These are phyloP conservation scores for Clohesyomyces aquaticus DNA, from an alignment of 495 filamentous ascomycete genomes.

Conservation along the genomic window DNA sequence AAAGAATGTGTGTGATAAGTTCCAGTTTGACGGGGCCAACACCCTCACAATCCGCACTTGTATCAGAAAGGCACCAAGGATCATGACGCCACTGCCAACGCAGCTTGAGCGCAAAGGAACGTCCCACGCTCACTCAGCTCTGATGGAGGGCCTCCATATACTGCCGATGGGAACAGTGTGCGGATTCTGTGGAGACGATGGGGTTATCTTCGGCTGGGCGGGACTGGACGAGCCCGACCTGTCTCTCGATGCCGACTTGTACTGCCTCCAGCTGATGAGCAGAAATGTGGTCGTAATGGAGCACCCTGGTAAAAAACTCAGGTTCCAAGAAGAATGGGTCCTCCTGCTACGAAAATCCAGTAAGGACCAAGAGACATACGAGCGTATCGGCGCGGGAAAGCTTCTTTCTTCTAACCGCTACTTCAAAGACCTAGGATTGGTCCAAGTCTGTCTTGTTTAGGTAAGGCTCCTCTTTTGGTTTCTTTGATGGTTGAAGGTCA, in stretches of 20 bases:
- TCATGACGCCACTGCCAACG: not conserved
- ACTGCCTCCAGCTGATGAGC: constrained; percentile 16
- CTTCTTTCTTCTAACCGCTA: not conserved
- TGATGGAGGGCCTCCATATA: not conserved
- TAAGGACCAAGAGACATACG: not conserved
- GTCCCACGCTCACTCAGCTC: not conserved
- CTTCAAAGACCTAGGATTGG: constrained; percentile 1
- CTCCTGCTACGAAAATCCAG: constrained; percentile 1
- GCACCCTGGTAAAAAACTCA: not conserved
- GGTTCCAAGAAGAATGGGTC: constrained; percentile 16
- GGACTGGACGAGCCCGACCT: constrained; percentile 10
- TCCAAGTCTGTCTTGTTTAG: not conserved
- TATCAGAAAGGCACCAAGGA: constrained; percentile 7
- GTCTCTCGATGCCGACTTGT: not conserved
- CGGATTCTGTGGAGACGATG: constrained; percentile 4
- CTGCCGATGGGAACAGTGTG: not conserved
- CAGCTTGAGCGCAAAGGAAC: not conserved
- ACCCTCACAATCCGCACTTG: constrained; percentile 11
- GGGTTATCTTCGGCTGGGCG: constrained; percentile 10
- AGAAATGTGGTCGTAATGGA: not conserved
- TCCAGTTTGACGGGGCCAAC: constrained; percentile 16
- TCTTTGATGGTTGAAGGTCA: not conserved
- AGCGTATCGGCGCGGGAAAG: constrained; percentile 17
- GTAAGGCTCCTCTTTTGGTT: not conserved
- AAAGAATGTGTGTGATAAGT: constrained; percentile 18